Percentiles rank a stretch among this genome's conserved stretches.
phyloP scores from a whole-genome alignment of 306 rosid species.

The Vachellia collinsii region DNA sequence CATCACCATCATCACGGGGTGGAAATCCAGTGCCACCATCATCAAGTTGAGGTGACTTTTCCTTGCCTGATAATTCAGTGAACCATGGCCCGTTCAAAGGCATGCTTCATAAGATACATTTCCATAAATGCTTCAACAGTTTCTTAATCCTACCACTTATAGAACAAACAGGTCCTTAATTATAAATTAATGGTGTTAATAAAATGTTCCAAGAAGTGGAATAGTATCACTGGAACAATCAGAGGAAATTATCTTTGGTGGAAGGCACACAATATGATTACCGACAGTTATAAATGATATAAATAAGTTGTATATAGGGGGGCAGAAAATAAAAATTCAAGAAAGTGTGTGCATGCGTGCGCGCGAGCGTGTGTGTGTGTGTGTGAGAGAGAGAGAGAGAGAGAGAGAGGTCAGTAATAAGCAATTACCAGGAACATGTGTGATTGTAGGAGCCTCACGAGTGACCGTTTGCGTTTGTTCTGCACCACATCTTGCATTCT shows the following conservation, averaged over 20 bases:
- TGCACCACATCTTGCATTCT: constrained; percentile 84
- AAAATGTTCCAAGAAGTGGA: constrained; percentile 9
- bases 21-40: constrained; percentile 87
- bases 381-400: not conserved
- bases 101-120: constrained; percentile 9
- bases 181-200: constrained; percentile 9
- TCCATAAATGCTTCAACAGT: not conserved
- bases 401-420: not conserved
- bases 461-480: constrained; percentile 94
- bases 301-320: not conserved
- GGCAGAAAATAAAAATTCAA: not conserved
- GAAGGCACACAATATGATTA: constrained; percentile 10
- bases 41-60: constrained; percentile 84
- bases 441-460: constrained; percentile 91
- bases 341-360: no score
- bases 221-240: not conserved
- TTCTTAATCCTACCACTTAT: not conserved
- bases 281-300: not conserved
- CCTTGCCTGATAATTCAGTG: constrained; percentile 73
- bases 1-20: constrained; percentile 87
- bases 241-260: not conserved
- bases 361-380: no score
- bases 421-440: constrained; percentile 83
- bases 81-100: constrained; percentile 14
- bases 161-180: not conserved